Evolutionary conservation across 441 rosid species (phyloP), one percentile per base, ranked within the genome.

Genomic region (Geranium incanum): DNA sequence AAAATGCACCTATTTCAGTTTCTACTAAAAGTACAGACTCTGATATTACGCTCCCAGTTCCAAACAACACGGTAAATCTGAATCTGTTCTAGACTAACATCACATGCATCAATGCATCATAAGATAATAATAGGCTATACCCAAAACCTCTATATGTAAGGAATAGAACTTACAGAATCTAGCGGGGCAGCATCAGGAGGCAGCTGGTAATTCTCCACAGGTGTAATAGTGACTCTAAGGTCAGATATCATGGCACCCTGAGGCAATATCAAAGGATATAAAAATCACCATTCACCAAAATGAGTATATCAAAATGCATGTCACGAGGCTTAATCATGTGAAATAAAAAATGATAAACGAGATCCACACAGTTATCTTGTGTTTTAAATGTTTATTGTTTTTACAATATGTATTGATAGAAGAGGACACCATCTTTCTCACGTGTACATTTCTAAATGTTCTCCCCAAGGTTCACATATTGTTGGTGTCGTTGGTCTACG

Each of bases 201-300:
- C 7, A 85, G 85, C 77, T 77, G 76, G 77, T 90, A 90, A 72
- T 86, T 86, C 33, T 82, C 74, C 39, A 75, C 91, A 15, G 84
- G 84, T 12, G 81, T 80, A 55, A 92, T 84, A 48, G 81, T 82
- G 13, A 92, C 89, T 15, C 84, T 80, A 73, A 72, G 87, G 78
- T 82, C 86, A 3, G 77, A 89, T 55, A 90, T 85, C n/a, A 82
- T 88, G 38, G 94, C 92, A 12, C 96, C 97, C 97, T 90, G 57
- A 19, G 74, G 41, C 48, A 69, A 70, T 45, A 9, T 45, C 11
- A 19, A 23, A 36, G 45, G 33, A 38, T 48, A 67, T 43, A 7
- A 43, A 43, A 43, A 43, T 43, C 50, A 41, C 6, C 8, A 41
- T 6, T 41, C 8, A 6, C 48, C 48, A 41, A 41, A 41, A 41